Evolutionary conservation across 2,329 filamentous ascomycete genomes (phyloP), one percentile per base, ranked within the genome.

Genomic region (Hypocrella siamensis): DNA sequence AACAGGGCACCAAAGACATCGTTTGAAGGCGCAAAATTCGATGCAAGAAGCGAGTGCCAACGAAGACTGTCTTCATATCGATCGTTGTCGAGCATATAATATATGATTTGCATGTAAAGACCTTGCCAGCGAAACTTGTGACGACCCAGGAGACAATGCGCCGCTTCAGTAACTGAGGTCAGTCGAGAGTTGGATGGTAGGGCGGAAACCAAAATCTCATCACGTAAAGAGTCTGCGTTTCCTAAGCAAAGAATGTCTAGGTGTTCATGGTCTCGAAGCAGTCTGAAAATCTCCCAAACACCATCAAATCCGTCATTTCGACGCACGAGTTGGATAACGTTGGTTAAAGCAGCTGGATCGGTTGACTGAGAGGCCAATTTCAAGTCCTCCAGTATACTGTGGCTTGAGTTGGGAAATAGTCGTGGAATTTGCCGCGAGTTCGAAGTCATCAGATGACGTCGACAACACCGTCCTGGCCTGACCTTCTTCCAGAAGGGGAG

Each of bases 31-130:
- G 54, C 53, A 38, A 67, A 66, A 9, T 46, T 51, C 4, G 57
- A 49, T 19, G 48, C 51, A 15, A 72, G 45, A 5, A 51, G 55
- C 4, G 61, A 25, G 39, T 71, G 65, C 66, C 67, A 71, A 18
- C 49, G 48, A 28, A 65, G 34, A 6, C 54, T 60, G 28, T 52
- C 44, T 2, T 49, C 46, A 31, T 54, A 56, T 27, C 58, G 47
- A 18, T 46, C 49, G 17, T 51, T 52, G 1, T 45, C 47, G 5
- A 72, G 48, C 29, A 61, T 59, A 38, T 52, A 50, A 15, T 56
- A 47, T 14, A 73, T 42, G 10, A 62, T 41, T n/a, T 51, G 61
- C n/a, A 48, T 45, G 39, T 72, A 70, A 3, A 70, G 44, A 10
- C 56, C 44, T 2, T 67, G 67, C 67, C 66, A 72, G 26, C 45